Base-by-base conservation (phyloP, 768 basidiomycete genomes). In the Mycena haematopus region DNA sequence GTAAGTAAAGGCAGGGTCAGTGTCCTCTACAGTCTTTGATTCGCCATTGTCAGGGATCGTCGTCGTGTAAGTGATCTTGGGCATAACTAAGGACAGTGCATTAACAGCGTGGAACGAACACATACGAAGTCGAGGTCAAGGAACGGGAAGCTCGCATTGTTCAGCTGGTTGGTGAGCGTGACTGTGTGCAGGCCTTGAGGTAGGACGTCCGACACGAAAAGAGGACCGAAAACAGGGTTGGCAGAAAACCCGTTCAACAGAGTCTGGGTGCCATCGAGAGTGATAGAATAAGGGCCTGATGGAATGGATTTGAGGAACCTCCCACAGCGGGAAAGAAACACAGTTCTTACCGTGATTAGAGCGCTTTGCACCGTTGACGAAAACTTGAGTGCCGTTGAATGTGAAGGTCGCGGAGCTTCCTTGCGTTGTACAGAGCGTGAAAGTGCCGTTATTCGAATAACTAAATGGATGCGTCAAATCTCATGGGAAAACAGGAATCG, bases 41-140 rank as follows among this genome's bases (percentile, higher is more conserved):
- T 55, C n/a, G 25, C 56, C 59, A 19, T 21, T n/a, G 10, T 47
- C 22, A 3, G 46, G 2, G 6, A 47, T 21, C 11, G 29, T 51
- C 2, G 53, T n/a, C 1, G 60, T 62, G 54, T 54, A 62, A 29
- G 60, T 69, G 17, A 69, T 69, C 68, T 69, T 24, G 24, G 11
- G 17, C 31, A 22, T 1, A 10, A 51, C 6, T 58, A 38, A 65
- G 54, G 35, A 56, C n/a, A 45, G 29, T 24, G 6, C 19, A 15
- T 11, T 9, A 3, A 31, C 9, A n/a, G 17, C 11, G 9, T 15
- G 51, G 10, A 21, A 1, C 25, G 42, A 5, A n/a, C 22, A 27
- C 25, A 4, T 27, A 27, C 46, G 15, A 15, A 47, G 25, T 47
- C 46, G 25, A 47, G 11, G 25, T 47, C 46, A 8, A 47, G 9